phyloP scores from a whole-genome alignment of 2,329 filamentous ascomycete species.

The Clonostachys chloroleuca region DNA sequence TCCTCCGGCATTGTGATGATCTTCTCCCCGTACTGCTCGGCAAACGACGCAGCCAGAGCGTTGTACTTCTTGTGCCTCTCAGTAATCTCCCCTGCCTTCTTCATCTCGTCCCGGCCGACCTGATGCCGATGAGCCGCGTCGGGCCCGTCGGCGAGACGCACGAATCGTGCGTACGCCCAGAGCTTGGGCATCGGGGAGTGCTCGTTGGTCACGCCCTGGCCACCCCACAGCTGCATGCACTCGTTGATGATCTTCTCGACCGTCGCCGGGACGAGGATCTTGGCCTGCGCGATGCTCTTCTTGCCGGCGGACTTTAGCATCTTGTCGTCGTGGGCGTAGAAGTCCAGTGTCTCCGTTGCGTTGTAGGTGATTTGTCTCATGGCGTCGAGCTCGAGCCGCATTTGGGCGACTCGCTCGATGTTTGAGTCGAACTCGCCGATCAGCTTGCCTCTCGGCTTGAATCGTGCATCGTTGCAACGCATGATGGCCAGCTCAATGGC shows the following conservation, averaged over 20 bases:
- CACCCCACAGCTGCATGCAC: conserved; percentile 86
- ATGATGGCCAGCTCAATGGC: conserved; percentile 86
- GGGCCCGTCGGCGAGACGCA: conserved; percentile 80
- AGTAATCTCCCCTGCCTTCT: conserved; percentile 52
- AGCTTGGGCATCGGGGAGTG: conserved; percentile 75
- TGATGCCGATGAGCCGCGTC: conserved; percentile 84
- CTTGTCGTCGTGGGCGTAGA: conserved; percentile 64
- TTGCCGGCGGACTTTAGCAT: conserved; percentile 48
- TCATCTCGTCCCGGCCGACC: conserved; percentile 71
- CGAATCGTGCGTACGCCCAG: conserved; percentile 71
- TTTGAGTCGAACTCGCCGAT: conserved; percentile 82
- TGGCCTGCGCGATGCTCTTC: conserved; percentile 85
- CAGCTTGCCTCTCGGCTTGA: conserved; percentile 78
- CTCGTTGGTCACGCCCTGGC: conserved; percentile 72
- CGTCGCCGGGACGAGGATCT: conserved; percentile 76
- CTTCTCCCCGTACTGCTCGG: conserved; percentile 46
- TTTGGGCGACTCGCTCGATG: conserved; percentile 81
- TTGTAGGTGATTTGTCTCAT: conserved; percentile 81
- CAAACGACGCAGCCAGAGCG: conserved; percentile 54
- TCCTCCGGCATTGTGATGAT: conserved; percentile 11
- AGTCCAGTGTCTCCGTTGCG: conserved; percentile 84
- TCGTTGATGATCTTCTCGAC: conserved; percentile 81
- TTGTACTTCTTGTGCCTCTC: conserved; percentile 57
- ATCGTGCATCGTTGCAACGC: conserved; percentile 78
- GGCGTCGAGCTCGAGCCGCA: conserved; percentile 83